Evolutionary conservation across 192 early-diverging fungal species (phyloP).

Genomic region (Linnemannia elongata): DNA sequence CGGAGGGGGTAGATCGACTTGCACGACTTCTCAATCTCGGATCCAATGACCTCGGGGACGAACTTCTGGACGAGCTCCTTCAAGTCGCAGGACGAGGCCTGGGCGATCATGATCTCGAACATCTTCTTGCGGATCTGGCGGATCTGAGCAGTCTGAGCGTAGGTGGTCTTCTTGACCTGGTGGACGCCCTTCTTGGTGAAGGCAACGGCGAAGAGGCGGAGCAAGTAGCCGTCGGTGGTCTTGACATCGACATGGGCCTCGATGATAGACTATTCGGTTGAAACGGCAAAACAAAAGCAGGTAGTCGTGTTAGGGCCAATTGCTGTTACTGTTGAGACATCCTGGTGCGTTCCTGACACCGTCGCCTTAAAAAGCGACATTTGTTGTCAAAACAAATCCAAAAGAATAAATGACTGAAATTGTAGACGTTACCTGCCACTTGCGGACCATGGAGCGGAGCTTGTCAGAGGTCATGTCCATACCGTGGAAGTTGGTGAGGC

Average conservation of each 20-base stretch:
- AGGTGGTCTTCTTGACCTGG: conserved; percentile 99
- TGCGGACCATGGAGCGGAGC: conserved; percentile 99
- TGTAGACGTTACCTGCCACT: conserved; percentile 97
- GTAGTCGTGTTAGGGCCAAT: not conserved
- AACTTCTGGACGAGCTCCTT: conserved; percentile 98
- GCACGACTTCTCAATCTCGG: conserved; percentile 97
- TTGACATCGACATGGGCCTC: conserved; percentile 99
- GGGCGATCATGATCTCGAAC: conserved; percentile 96
- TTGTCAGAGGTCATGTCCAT: conserved; percentile 99
- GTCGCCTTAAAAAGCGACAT: conserved; percentile 72
- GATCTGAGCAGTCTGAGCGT: conserved; percentile 97
- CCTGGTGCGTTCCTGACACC: not conserved
- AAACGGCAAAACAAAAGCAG: not conserved
- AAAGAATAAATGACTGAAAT: conserved; percentile 47
- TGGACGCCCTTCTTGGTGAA: conserved; percentile 95
- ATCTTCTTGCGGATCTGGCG: conserved; percentile 99
- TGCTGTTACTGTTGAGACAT: not conserved
- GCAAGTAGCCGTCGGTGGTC: conserved; percentile 99
- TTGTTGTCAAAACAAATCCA: conserved; percentile 95
- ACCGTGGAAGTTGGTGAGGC: conserved; percentile 99
- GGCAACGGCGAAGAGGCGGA: conserved; percentile 97
- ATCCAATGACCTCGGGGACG: conserved; percentile 97
- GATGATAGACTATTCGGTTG: conserved; percentile 79
- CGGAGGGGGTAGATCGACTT: conserved; percentile 98
- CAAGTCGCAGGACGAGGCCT: conserved; percentile 90